Evolutionary conservation across 2,329 filamentous ascomycete species (phyloP).

Genomic region (Xylariaceae sp.): DNA sequence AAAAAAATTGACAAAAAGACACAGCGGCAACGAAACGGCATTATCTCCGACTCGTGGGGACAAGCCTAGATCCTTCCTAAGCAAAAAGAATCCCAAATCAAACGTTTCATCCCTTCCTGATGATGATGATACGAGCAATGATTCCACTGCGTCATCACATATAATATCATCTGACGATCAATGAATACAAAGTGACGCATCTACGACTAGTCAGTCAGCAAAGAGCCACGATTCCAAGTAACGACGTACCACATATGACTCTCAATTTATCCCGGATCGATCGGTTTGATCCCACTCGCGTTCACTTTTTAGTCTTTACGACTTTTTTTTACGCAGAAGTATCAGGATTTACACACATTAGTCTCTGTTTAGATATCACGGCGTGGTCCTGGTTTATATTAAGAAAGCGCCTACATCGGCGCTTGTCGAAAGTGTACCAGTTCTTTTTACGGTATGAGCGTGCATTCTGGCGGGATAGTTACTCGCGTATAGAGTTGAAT

Average conservation of each 20-base stretch:
- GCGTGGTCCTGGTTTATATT: constrained; percentile 12
- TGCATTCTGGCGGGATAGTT: background rate
- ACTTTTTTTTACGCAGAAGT: constrained; percentile 5
- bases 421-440: background rate
- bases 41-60: constrained; percentile 34
- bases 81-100: constrained; percentile 45
- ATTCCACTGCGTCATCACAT: background rate
- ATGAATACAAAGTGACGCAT: background rate
- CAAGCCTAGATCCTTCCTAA: constrained; percentile 43
- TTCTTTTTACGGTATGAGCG: constrained; percentile 7
- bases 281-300: background rate
- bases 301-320: background rate
- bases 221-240: background rate
- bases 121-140: background rate
- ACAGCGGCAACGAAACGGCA: constrained; percentile 45
- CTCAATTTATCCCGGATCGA: background rate
- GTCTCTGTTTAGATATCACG: constrained; percentile 7
- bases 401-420: background rate
- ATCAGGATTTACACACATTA: background rate
- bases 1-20: constrained; percentile 51
- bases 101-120: constrained; percentile 33
- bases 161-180: background rate
- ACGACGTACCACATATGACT: background rate
- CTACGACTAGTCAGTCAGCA: background rate
- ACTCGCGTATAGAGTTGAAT: background rate